Evolutionary conservation across 352 stramenopile species (phyloP).

Genomic region (Globisporangium echinulatum): DNA sequence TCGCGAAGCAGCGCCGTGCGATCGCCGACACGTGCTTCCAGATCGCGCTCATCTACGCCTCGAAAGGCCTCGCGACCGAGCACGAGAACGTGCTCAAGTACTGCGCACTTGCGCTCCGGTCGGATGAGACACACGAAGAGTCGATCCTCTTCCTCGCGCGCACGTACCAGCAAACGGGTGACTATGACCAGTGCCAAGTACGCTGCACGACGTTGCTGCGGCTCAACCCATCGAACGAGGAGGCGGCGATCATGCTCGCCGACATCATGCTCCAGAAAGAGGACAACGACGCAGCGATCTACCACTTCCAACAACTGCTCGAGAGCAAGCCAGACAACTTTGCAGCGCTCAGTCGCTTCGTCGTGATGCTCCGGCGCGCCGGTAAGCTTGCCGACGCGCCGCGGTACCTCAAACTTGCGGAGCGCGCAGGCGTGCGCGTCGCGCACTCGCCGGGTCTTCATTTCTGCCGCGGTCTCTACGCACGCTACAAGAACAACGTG

Average conservation of each 20-base stretch:
- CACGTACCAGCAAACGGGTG: conserved; percentile 56
- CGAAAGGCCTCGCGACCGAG: conserved; percentile 15
- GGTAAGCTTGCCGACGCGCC: conserved; percentile 74
- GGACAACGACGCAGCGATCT: conserved; percentile 83
- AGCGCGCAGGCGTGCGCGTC: conserved; percentile 54
- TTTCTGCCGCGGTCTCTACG: conserved; percentile 89
- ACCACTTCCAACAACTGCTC: conserved; percentile 88
- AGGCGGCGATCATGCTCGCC: conserved; percentile 87
- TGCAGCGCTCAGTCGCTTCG: conserved; percentile 80
- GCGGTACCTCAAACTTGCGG: conserved; percentile 80
- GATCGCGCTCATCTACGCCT: conserved; percentile 67
- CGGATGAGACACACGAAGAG: conserved; percentile 73
- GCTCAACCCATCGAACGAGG: conserved; percentile 76
- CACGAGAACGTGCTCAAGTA: conserved; percentile 77
- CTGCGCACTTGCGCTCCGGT: conserved; percentile 65
- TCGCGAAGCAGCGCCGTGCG: conserved; percentile 59
- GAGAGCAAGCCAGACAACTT: conserved; percentile 89
- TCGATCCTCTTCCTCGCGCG: conserved; percentile 83
- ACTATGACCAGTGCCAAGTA: conserved; percentile 83
- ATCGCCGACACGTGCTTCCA: conserved; percentile 83
- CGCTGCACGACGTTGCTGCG: conserved; percentile 80
- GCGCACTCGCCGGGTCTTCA: conserved; percentile 80
- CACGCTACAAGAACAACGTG: conserved; percentile 87
- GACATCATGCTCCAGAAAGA: conserved; percentile 88
- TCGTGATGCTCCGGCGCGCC: conserved; percentile 79